Percentiles rank a stretch among this genome's conserved stretches.
Evolutionary conservation across 805 yeast genomes (phyloP).

Genomic region (Yarrowia bubula): DNA sequence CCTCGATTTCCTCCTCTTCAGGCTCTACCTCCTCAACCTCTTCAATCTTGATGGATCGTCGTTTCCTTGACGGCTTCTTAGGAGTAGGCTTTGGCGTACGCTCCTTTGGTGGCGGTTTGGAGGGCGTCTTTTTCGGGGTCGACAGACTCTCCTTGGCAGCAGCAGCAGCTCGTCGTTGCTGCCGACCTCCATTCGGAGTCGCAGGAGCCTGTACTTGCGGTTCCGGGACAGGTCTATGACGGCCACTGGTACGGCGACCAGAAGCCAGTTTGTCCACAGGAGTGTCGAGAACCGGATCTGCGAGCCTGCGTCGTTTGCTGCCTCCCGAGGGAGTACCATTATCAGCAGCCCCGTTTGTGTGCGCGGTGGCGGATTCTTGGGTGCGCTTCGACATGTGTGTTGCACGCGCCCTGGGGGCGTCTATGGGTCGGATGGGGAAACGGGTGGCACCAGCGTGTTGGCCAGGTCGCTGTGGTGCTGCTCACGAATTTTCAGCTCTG

Average conservation of each 20-base stretch:
- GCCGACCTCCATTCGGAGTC: background rate
- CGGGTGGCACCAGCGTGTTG: conserved; percentile 5
- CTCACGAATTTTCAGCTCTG: conserved; percentile 22
- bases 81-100: background rate
- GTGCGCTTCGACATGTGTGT: conserved; percentile 19
- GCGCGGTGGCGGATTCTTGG: conserved; percentile 23
- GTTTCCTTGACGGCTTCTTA: background rate
- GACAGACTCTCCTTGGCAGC: conserved; percentile 3
- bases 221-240: background rate
- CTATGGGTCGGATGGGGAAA: conserved; percentile 5
- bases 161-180: conserved; percentile 7
- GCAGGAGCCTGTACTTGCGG: background rate
- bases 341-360: background rate
- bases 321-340: background rate
- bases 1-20: background rate
- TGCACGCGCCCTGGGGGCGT: conserved; percentile 26
- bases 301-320: conserved; percentile 11
- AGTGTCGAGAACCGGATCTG: conserved; percentile 14
- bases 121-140: background rate
- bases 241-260: conserved; percentile 8
- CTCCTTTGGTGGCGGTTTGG: background rate
- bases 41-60: conserved; percentile 7
- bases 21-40: conserved; percentile 20
- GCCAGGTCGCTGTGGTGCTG: background rate
- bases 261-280: background rate